These are phyloP conservation scores for Fusarium sp. DNA, from an alignment of 2,329 filamentous ascomycete genomes.

Conservation along the genomic window DNA sequence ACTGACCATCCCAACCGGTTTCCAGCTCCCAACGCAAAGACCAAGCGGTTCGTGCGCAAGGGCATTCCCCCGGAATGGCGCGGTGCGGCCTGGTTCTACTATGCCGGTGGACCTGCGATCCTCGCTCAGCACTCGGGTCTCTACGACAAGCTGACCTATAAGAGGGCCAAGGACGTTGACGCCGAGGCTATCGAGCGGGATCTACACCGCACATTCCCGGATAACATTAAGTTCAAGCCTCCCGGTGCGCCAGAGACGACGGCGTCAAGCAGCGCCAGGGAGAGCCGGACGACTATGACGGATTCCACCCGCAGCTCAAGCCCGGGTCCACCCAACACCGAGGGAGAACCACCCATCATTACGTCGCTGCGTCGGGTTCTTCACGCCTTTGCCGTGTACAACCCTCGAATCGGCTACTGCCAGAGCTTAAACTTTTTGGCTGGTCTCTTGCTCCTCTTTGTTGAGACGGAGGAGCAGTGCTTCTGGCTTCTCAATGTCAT, in stretches of 20 bases:
- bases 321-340: constrained; percentile 46
- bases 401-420: constrained; percentile 92
- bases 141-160: constrained; percentile 76
- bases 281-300: constrained; percentile 52
- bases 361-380: constrained; percentile 85
- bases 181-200: constrained; percentile 93
- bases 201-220: constrained; percentile 91
- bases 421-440: constrained; percentile 96
- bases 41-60: constrained; percentile 91
- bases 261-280: constrained; percentile 44
- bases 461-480: constrained; percentile 86
- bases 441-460: constrained; percentile 87
- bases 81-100: constrained; percentile 97
- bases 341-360: constrained; percentile 80
- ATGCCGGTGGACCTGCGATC: constrained; percentile 86
- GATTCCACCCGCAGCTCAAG: constrained; percentile 48
- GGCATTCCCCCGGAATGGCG: constrained; percentile 94
- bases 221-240: constrained; percentile 91
- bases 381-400: constrained; percentile 90
- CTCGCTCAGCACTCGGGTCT: constrained; percentile 79
- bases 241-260: constrained; percentile 48
- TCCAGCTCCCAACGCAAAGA: constrained; percentile 81
- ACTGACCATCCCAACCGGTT: constrained; percentile 80
- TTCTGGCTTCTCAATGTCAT: constrained; percentile 96
- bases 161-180: constrained; percentile 76